Evolutionary conservation across 805 yeast species (phyloP).

Genomic region (Allodekkera sacchari): DNA sequence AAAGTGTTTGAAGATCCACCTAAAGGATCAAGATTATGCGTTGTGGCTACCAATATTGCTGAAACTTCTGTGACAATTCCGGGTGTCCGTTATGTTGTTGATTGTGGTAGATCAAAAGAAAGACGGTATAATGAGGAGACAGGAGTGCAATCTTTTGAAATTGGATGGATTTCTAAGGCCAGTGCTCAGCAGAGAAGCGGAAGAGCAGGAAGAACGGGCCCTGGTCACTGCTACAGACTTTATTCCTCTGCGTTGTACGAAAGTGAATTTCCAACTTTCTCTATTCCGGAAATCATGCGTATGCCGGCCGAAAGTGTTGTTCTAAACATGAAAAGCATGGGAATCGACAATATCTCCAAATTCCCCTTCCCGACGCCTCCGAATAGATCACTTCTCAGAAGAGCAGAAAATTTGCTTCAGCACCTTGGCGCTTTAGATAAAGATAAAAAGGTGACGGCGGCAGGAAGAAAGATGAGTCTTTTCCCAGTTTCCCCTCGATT

Average conservation of each 20-base stretch:
- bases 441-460: conserved; percentile 52
- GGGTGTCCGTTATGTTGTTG: conserved; percentile 88
- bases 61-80: conserved; percentile 97
- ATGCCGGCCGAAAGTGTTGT: conserved; percentile 98
- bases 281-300: conserved; percentile 82
- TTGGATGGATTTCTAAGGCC: conserved; percentile 91
- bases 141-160: conserved; percentile 87
- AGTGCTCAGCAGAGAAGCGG: conserved; percentile 80
- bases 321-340: conserved; percentile 93
- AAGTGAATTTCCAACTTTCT: conserved; percentile 72
- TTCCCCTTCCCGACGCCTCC: conserved; percentile 97
- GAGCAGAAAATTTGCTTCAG: conserved; percentile 60
- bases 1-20: conserved; percentile 86
- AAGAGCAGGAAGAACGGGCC: conserved; percentile 94
- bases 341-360: conserved; percentile 79
- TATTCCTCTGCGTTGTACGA: conserved; percentile 93
- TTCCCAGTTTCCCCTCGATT: conserved; percentile 94
- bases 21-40: conserved; percentile 74
- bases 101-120: conserved; percentile 90
- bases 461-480: conserved; percentile 79
- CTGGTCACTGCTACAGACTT: conserved; percentile 92
- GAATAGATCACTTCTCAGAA: conserved; percentile 44
- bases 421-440: conserved; percentile 71
- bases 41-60: conserved; percentile 95
- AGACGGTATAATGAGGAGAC: conserved; percentile 72